Evolutionary conservation across 164 flowering plant species (phyloP), one percentile per base, ranked within the genome.

Genomic region (Stephania yunnanensis): DNA sequence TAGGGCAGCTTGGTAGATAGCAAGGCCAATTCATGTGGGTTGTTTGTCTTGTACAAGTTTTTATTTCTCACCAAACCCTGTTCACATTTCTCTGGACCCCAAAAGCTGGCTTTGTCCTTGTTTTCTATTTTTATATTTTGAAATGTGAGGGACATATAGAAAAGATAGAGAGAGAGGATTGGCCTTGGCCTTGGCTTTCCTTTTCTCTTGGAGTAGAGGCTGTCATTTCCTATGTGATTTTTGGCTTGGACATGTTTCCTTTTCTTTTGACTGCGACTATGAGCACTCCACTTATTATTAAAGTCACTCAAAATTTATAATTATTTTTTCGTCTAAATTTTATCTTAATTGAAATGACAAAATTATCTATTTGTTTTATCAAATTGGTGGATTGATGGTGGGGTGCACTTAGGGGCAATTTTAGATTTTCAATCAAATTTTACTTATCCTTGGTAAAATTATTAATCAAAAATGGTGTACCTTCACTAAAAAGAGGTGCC

Each of bases 201-300:
- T 70, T 78, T 74, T 74, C 80, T 74, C 50, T 71, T 64, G 80
- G 77, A 74, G 64, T 31, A 70, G 63, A 55, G 68, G 48, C 46
- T 73, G 76, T 78, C 73, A 78, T 78, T 63, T 69, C 76, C 30
- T 22, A 58, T 36, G 75, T 53, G 79, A 77, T 73, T 36, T 36
- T 36, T 36, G 67, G 70, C 36, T 17, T 17, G 3, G 68, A 36
- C n/a, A n/a, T n/a, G 66, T 61, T 4, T 61, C 8, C 20, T 15
- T 61, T 61, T 61, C 9, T 61, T 15, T 46, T 65, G n/a, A 45
- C n/a, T n/a, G n/a, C n/a, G n/a, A n/a, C n/a, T n/a, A n/a, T n/a
- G n/a, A n/a, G n/a, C n/a, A n/a, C n/a, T n/a, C n/a, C n/a, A n/a
- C n/a, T n/a, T n/a, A n/a, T n/a, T n/a, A n/a, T n/a, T n/a, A n/a